Conservation (phyloP, 192 early-diverging fungal species). For the Gaertneriomyces semiglobifer region DNA sequence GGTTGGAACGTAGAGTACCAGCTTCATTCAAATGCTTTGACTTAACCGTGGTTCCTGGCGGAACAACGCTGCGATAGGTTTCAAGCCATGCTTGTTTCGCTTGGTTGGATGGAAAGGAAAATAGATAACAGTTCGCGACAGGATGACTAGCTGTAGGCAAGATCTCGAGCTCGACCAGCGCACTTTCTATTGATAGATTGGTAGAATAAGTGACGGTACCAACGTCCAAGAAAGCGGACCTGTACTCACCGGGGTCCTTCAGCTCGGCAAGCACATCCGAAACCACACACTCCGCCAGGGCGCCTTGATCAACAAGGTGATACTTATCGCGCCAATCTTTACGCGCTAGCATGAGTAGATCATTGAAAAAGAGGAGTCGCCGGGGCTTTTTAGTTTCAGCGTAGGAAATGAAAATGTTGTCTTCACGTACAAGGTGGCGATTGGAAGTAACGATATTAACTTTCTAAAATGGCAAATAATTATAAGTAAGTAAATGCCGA, state of each 20-base stretch:
- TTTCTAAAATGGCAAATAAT: constrained; percentile 11
- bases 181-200: too few relatives aligned
- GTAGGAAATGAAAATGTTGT: constrained; percentile 35
- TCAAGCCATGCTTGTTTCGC: constrained; percentile 50
- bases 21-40: constrained; percentile 42
- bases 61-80: constrained; percentile 39
- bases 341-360: constrained; percentile 43
- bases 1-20: not conserved
- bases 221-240: not conserved
- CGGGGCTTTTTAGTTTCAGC: constrained; percentile 33
- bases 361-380: constrained; percentile 52
- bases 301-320: constrained; percentile 45
- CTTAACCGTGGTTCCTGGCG: constrained; percentile 19
- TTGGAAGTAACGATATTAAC: constrained; percentile 42
- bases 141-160: not conserved
- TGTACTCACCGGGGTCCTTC: not conserved
- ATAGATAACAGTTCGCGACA: constrained; percentile 35
- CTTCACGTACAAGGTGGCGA: constrained; percentile 50
- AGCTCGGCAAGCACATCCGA: constrained; percentile 42
- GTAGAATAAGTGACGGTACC: not conserved
- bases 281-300: constrained; percentile 41
- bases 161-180: constrained; percentile 9
- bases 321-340: constrained; percentile 55
- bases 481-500: not conserved
- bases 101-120: constrained; percentile 24